Evolutionary conservation across 345 rosid genomes (phyloP), one percentile per base, ranked within the genome.

Genomic region (Hibiscus tridactylites): DNA sequence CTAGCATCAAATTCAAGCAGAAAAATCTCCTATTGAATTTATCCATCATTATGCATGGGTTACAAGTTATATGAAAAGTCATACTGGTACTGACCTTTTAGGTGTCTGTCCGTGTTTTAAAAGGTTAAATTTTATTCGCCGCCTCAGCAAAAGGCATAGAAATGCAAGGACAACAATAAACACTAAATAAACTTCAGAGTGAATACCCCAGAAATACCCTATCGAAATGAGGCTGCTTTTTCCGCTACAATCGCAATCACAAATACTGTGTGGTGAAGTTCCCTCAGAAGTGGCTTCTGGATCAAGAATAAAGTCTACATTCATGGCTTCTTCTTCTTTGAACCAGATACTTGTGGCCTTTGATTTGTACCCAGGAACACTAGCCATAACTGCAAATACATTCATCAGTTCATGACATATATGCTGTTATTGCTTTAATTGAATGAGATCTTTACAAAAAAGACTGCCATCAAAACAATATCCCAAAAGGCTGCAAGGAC

Each of bases 271-370:
- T 50, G 76, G 75, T 70, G 61, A 39, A 9, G 50, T 80, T 66
- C 65, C 88, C n/a, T 54, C 60, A 2, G 71, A 9, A 39, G 74
- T 31, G 73, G 71, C 76, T 52, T 87, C 88, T 12, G 96, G 94
- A 65, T 89, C 91, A 17, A 95, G 96, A 79, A 92, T 84, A 60
- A 95, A 95, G 81, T 92, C 97, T 29, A 85, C 65, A 3, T 77
- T 82, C 59, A 76, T 84, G 9, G 93, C 91, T 44, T 76, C 79
- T 57, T 87, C 91, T 70, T 87, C 91, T 70, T 87, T 96, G 75
- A 89, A 77, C 83, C 83, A 88, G 71, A 95, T 82, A 28, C 21
- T 61, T 16, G 97, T 88, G 69, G 82, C 76, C 80, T 88, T 89
- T 8, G 88, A 78, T 79, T 84, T 87, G 87, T 89, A 91, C 57